Evolutionary conservation across 108 stramenopile genomes (phyloP), one percentile per base, ranked within the genome.

Genomic region (Skeletonema marinoi): DNA sequence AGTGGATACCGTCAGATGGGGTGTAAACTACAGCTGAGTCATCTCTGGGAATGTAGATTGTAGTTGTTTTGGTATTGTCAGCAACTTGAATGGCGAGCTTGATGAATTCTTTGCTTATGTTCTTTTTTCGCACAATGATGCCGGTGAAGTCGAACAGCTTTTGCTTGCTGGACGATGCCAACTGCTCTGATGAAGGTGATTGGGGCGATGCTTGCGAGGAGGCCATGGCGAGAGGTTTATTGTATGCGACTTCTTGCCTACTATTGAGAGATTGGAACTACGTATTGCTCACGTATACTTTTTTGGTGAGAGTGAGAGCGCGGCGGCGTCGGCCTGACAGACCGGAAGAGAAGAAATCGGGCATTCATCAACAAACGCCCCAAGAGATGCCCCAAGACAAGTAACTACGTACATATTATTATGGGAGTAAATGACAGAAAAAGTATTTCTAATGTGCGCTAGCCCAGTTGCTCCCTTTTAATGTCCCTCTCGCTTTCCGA

Each of bases 71-170:
- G 25, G 54, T 6, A 12, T 78, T 46, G 9, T 60, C 35, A 29
- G 6, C 17, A 36, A 54, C 42, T 51, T 64, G 76, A 4, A 77
- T 38, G 54, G 68, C 44, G 1, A 77, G 31, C 21, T 54, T 42
- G 3, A 70, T 33, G 9, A 62, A 58, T 14, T 62, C 44, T n/a
- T 67, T 42, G 14, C 38, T 70, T 0, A 77, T 60, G 39, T 77
- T 77, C 31, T 77, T 77, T 59, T 69, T 77, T 41, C 68, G 68
- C 1, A 70, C n/a, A 25, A 77, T 69, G 31, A 39, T 68, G 14
- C 76, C 76, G 0, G 30, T 54, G 17, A 77, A 38, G 7, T 38
- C 32, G 46, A 68, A 69, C 3, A 33, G 60, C 60, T 30, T 13
- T 2, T 31, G 14, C 3, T 61, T 61, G 60, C 3, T 29, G 8